phyloP scores from a whole-genome alignment of 2,329 filamentous ascomycete species.

The Fusarium solani-melongenae region DNA sequence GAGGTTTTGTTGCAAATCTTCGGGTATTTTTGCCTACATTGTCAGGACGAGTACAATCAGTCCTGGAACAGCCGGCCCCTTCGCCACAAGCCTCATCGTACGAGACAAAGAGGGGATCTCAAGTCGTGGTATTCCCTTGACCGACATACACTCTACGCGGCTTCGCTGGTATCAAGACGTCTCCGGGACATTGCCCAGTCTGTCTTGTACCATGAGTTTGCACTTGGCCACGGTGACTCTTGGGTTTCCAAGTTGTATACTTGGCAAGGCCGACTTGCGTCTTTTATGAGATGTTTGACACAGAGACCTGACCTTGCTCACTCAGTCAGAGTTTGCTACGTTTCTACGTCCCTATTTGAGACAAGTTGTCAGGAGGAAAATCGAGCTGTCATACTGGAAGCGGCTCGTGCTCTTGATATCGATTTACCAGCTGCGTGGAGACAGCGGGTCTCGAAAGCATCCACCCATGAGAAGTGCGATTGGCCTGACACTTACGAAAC shows the following conservation, averaged over 20 bases:
- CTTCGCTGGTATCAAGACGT: neutral
- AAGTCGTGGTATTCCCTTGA: neutral
- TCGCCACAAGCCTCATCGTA: neutral
- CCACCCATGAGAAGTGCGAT: neutral
- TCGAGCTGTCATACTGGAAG: neutral
- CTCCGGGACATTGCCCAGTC: neutral
- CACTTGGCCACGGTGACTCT: conserved; percentile 1
- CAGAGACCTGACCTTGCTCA: neutral
- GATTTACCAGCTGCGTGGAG: neutral
- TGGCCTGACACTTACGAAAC: neutral
- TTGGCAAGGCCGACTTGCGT: conserved; percentile 1
- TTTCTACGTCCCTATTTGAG: neutral
- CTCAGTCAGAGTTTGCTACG: neutral
- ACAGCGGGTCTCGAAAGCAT: neutral
- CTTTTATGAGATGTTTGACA: conserved; percentile 6
- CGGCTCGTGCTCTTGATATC: neutral
- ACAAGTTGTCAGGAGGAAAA: neutral
- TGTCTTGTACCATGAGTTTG: conserved; percentile 11
- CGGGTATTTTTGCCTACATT: conserved; percentile 3
- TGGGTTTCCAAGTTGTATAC: neutral
- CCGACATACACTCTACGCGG: neutral
- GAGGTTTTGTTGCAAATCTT: neutral
- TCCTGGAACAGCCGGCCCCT: conserved; percentile 1
- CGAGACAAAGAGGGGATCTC: neutral
- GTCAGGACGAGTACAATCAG: neutral